phyloP scores from a whole-genome alignment of 108 stramenopile genomes.

The Craspedostauros australis region DNA sequence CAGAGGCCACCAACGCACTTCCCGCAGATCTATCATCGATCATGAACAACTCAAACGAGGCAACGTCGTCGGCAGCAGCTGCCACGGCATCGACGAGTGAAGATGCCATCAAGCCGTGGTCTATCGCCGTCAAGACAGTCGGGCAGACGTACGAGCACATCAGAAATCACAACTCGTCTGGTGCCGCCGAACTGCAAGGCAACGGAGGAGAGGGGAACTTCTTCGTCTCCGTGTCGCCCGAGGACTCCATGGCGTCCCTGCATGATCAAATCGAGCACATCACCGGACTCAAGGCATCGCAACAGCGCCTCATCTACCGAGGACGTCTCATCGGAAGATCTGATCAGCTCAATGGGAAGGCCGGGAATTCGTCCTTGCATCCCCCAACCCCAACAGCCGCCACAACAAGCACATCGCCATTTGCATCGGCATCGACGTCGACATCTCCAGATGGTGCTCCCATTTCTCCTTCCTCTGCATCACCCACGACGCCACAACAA shows the following conservation, averaged over 20 bases:
- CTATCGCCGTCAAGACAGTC: constrained; percentile 52
- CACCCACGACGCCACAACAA: not conserved
- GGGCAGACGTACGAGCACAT: constrained; percentile 12
- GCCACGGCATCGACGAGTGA: no score
- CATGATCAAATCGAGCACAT: constrained; percentile 44
- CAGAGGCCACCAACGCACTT: no score
- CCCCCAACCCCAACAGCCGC: not conserved
- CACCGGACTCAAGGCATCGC: constrained; percentile 64
- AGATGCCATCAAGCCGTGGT: constrained; percentile 15
- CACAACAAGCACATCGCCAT: constrained; percentile 2
- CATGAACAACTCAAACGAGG: no score
- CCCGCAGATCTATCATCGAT: no score
- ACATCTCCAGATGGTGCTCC: not conserved
- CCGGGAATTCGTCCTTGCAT: not conserved
- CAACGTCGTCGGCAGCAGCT: no score
- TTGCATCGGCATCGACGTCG: not conserved
- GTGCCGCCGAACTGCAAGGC: not conserved
- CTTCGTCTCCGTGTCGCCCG: constrained; percentile 48
- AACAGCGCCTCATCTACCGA: constrained; percentile 79
- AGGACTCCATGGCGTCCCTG: constrained; percentile 44
- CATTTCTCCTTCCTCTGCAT: not conserved
- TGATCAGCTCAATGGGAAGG: not conserved
- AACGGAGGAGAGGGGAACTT: constrained; percentile 30
- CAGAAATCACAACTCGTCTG: not conserved
- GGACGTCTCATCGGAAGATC: constrained; percentile 51